These are phyloP conservation scores for Hemisphaericaspora xylanilytica DNA, from an alignment of 1,139 yeast species.

Conservation along the genomic window DNA sequence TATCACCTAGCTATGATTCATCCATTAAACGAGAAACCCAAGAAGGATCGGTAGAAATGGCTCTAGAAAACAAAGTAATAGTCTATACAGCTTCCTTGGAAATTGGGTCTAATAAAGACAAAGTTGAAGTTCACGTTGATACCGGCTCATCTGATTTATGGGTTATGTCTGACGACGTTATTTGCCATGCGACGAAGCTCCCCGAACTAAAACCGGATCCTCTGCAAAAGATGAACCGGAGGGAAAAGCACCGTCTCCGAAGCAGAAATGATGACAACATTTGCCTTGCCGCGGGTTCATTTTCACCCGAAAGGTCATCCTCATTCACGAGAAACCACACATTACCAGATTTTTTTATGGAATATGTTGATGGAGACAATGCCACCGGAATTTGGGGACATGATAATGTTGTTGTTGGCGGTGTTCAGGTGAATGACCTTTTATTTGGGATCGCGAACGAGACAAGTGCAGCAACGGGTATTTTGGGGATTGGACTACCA, in stretches of 20 bases:
- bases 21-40: constrained; percentile 31
- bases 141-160: constrained; percentile 50
- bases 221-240: background rate
- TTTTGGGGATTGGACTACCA: constrained; percentile 41
- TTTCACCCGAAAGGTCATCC: constrained; percentile 32
- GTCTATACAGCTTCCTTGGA: constrained; percentile 48
- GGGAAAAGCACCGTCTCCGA: too few relatives aligned
- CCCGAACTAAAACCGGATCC: background rate
- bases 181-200: constrained; percentile 17
- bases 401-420: constrained; percentile 42
- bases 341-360: constrained; percentile 10
- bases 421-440: constrained; percentile 30
- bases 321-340: constrained; percentile 36
- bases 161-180: constrained; percentile 38
- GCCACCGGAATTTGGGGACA: constrained; percentile 54
- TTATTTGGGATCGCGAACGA: constrained; percentile 49
- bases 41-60: constrained; percentile 38
- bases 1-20: constrained; percentile 14
- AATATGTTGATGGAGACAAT: constrained; percentile 45
- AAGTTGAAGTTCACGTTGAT: constrained; percentile 37
- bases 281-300: too few relatives aligned
- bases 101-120: constrained; percentile 33
- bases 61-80: constrained; percentile 40
- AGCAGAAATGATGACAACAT: too few relatives aligned
- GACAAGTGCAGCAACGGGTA: constrained; percentile 40